phyloP scores from a whole-genome alignment of 768 basidiomycete genomes.

The Russula lepida region DNA sequence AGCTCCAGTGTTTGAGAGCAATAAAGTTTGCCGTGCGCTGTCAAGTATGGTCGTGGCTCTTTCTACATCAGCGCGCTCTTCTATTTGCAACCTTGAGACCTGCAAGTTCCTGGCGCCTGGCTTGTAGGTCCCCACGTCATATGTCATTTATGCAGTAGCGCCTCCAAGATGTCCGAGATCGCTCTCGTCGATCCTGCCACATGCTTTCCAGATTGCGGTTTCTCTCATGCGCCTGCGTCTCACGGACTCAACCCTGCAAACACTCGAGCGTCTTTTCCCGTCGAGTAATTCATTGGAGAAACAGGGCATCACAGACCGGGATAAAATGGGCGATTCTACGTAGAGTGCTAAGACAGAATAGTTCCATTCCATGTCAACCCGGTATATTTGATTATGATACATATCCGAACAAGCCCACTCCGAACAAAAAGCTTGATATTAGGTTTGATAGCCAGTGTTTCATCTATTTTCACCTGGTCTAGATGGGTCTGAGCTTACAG shows the following conservation, averaged over 20 bases:
- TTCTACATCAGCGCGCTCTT: neutral
- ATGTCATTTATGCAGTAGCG: neutral
- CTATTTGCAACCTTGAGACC: neutral
- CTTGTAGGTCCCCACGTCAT: neutral
- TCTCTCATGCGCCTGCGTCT: neutral
- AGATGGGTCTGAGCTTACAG: neutral
- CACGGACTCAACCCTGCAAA: neutral
- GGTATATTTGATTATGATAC: conserved; percentile 10
- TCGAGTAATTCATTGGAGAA: neutral
- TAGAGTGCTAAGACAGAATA: neutral
- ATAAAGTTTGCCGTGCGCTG: conserved; percentile 1
- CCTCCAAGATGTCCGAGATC: neutral
- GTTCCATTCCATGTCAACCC: neutral
- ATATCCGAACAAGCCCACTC: neutral
- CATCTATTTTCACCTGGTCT: neutral
- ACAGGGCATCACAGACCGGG: neutral
- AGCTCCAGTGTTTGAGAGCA: neutral
- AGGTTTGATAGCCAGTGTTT: neutral
- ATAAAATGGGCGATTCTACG: neutral
- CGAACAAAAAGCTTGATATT: neutral
- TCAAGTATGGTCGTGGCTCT: neutral
- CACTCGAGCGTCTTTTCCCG: neutral
- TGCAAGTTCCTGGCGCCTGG: neutral
- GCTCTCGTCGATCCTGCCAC: neutral
- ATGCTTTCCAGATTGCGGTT: neutral